phyloP scores from a whole-genome alignment of 257 asterid species.

The Nicotiana knightiana region DNA sequence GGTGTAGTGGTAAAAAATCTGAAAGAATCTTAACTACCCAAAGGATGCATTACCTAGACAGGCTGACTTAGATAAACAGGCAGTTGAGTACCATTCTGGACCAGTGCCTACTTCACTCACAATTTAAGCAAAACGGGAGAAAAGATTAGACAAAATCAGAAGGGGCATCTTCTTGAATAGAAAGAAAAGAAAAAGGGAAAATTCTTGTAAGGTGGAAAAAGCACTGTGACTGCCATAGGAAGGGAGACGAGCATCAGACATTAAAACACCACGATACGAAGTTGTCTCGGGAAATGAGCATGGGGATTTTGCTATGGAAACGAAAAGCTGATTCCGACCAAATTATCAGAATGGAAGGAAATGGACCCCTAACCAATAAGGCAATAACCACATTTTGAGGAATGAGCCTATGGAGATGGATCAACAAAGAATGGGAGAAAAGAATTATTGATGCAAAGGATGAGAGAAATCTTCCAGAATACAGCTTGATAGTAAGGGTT shows the following conservation, averaged over 20 bases:
- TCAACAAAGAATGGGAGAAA: not conserved
- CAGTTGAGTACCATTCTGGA: not conserved
- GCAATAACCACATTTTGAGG: not conserved
- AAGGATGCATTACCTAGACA: not conserved
- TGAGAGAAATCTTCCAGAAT: not conserved
- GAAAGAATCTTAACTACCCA: not conserved
- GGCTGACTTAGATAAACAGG: not conserved
- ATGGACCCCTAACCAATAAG: not conserved
- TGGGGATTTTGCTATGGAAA: constrained; percentile 1
- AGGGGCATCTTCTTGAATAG: not conserved
- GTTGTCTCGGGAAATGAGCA: not conserved
- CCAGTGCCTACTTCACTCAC: not conserved
- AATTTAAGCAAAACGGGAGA: not conserved
- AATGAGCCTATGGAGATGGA: not conserved
- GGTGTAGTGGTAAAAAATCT: not conserved
- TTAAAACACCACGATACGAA: not conserved
- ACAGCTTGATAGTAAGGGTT: not conserved
- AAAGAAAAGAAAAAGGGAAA: not conserved
- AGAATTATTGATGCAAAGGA: too few relatives aligned
- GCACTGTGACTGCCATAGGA: not conserved
- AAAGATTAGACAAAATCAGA: not conserved
- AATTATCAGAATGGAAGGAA: not conserved
- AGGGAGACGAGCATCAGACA: not conserved
- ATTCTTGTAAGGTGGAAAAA: not conserved
- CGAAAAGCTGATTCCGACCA: not conserved